Base-by-base conservation (phyloP, 495 filamentous ascomycete species). In the Aspergillus taichungensis region DNA sequence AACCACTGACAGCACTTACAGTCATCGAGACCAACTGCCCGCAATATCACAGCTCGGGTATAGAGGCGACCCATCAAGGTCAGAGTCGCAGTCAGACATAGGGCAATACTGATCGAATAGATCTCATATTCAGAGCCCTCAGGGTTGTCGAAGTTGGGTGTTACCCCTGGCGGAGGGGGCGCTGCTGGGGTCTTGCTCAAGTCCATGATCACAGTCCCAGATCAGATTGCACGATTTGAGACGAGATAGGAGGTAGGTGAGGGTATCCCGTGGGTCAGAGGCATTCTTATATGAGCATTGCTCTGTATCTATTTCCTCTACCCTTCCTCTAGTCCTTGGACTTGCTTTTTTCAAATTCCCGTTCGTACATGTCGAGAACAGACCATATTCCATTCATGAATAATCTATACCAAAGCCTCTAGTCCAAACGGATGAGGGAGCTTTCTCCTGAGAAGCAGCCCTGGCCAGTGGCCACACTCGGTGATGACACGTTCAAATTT, bases 111-210 rank as follows among this genome's bases (percentile, higher is more conserved):
- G 34, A 49, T 39, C 12, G 46, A 49, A 28, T 50, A 40, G 11
- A 49, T 47, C 31, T 50, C 34, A 28, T 47, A 44, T 6, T 39
- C 29, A 24, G 37, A 32, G 30, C 33, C 49, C 5, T 31, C 18
- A 5, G 50, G 49, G 36, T 62, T 27, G 0, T 33, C 39, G n/a
- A 54, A 48, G 29, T 60, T 57, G 32, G 54, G 49, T 8, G 42
- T 48, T 8, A 56, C 41, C 0, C 56, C 59, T 0, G 46, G 47
- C 8, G 59, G 59, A 43, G 59, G 53, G 5, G 33, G n/a, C 13
- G 49, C 34, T 27, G 44, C 44, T 11, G 45, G 39, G 10, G 38
- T 33, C 29, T 44, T 33, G 44, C 49, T 43, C 12, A 43, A 28
- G 34, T 46, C 49, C 44, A 52, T 27, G 13, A 12, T 27, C 12